Conservation (phyloP, 176 grass and related monocot species). For the Tuctoria greenei region DNA sequence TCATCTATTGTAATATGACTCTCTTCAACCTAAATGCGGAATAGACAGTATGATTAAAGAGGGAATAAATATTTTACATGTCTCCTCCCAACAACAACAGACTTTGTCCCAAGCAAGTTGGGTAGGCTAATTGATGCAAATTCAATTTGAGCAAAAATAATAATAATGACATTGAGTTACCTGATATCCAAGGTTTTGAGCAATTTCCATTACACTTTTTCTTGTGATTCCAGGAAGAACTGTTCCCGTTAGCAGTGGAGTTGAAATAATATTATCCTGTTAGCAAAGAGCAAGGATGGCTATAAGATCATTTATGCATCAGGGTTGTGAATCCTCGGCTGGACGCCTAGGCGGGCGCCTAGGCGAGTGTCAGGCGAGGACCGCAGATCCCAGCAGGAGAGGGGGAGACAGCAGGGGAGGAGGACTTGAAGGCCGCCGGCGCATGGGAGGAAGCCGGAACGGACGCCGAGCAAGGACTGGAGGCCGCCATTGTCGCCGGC, state of each 20-base stretch:
- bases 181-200: conserved; percentile 60
- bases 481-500: no score
- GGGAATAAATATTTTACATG: not conserved
- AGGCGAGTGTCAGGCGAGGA: no score
- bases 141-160: not conserved
- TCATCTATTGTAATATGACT: conserved; percentile 61
- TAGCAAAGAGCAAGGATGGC: not conserved
- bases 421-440: no score
- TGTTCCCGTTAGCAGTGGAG: conserved; percentile 72
- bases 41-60: not conserved
- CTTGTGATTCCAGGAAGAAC: conserved; percentile 93
- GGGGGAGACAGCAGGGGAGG: no score
- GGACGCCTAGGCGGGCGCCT: no score
- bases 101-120: no score
- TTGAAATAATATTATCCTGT: conserved; percentile 77
- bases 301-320: not conserved
- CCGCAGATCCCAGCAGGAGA: no score
- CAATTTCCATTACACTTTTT: conserved; percentile 79
- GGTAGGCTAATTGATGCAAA: not conserved
- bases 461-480: no score
- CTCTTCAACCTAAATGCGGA: conserved; percentile 60
- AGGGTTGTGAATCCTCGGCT: no score
- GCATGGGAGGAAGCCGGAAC: no score
- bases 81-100: no score
- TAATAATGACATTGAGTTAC: conserved; percentile 35